Base-by-base conservation (phyloP, 176 grass and related monocot species). In the Tillandsia fasciculata region DNA sequence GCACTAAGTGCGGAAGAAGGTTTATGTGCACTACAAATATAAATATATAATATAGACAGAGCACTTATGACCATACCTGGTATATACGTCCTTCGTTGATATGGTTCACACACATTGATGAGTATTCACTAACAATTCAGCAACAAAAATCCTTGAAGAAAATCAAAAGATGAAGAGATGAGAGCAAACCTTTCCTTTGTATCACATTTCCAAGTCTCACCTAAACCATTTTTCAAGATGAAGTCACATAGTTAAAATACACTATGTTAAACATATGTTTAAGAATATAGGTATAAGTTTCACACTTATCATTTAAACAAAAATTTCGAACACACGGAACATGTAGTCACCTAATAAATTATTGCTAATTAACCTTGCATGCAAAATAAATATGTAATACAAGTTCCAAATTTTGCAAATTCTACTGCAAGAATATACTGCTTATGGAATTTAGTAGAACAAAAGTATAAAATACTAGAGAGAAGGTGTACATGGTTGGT, bases 131-230 rank as follows among this genome's bases (percentile, higher is more conserved):
- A 84, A 65, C 65, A 66, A 48, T 79, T 53, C 14, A 42, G 47
- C 2, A 66, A 72, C 65, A 2, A 53, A 66, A 69, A 69, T 7
- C 20, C 48, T 77, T 50, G 69, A 79, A 77, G 28, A 66, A 15
- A 66, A 23, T 73, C 11, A 64, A 80, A 76, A 85, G 15, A 47
- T 17, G 78, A 33, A 68, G 51, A 76, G 72, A 70, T 27, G 72
- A 83, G 0, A n/a, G 72, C 89, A 91, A 51, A 88, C 89, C 76
- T 91, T 50, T 87, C 83, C 82, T 80, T 73, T 87, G 85, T 82
- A 91, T 84, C 10, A 91, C 76, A 77, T 91, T 91, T 82, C 89
- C 89, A 80, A 82, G 79, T 70, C 87, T 91, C 76, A 91, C 89
- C 89, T 91, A 51, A 67, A 86, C 52, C 18, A 79, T 50, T 71